A percentile compares a stretch with the other conserved stretches of the same genome.
These are phyloP conservation scores for Wickerhamomyces xylosicus DNA, from an alignment of 805 yeast genomes.

Conservation along the genomic window DNA sequence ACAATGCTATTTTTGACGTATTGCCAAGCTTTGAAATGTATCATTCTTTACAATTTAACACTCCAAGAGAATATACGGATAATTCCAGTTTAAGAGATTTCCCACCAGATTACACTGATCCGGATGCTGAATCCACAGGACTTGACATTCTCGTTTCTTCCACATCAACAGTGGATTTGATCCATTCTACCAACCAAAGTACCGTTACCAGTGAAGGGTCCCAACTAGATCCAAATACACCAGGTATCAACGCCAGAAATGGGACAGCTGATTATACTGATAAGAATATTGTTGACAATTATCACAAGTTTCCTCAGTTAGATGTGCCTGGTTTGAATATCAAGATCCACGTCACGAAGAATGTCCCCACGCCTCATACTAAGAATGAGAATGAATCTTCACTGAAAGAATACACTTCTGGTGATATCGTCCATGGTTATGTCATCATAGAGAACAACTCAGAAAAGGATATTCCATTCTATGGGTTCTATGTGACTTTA, in stretches of 20 bases:
- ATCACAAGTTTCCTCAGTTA: constrained; percentile 32
- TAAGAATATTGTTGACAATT: constrained; percentile 39
- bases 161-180: neutral
- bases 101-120: constrained; percentile 25
- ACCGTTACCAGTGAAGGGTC: neutral
- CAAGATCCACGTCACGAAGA: constrained; percentile 40
- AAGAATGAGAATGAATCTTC: constrained; percentile 21
- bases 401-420: constrained; percentile 49
- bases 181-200: neutral
- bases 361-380: constrained; percentile 33
- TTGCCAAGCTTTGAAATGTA: constrained; percentile 65
- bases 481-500: constrained; percentile 45
- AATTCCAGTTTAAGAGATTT: constrained; percentile 17
- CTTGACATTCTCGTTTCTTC: too few relatives aligned
- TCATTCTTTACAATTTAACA: constrained; percentile 33
- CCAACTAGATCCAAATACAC: neutral
- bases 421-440: constrained; percentile 58
- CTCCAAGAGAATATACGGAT: constrained; percentile 26
- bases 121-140: too few relatives aligned
- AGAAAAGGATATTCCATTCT: constrained; percentile 39
- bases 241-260: too few relatives aligned
- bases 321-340: constrained; percentile 31
- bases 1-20: constrained; percentile 33
- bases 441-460: constrained; percentile 39
- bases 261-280: constrained; percentile 1